phyloP scores from a whole-genome alignment of 805 yeast species.

The Myxozyma neglecta region DNA sequence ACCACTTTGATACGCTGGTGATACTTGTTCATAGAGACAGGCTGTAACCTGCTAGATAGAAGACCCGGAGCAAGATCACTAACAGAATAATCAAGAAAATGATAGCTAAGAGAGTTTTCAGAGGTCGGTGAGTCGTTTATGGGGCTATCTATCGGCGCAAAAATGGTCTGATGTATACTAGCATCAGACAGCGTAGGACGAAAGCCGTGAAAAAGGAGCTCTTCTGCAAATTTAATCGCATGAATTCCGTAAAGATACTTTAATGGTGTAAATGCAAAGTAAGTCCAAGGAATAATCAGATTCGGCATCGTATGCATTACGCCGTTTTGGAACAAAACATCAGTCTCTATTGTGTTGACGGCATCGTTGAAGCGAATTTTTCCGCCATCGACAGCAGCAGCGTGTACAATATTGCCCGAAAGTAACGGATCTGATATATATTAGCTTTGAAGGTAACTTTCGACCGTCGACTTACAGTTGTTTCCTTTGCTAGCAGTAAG shows the following conservation, averaged over 20 bases:
- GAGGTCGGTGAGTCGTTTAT: slow-evolving; percentile 14
- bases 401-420: slow-evolving; percentile 14
- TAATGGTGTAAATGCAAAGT: slow-evolving; percentile 26
- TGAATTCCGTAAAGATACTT: slow-evolving; percentile 25
- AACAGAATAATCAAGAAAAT: slow-evolving; percentile 12
- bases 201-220: slow-evolving; percentile 20
- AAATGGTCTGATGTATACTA: slow-evolving; percentile 21
- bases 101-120: slow-evolving; percentile 13
- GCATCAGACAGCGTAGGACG: slow-evolving; percentile 9
- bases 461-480: slow-evolving; percentile 10
- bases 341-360: slow-evolving; percentile 16
- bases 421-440: slow-evolving; percentile 11
- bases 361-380: slow-evolving; percentile 16
- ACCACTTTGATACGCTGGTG: slow-evolving; percentile 9
- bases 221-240: slow-evolving; percentile 21
- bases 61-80: not conserved
- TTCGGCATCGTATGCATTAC: slow-evolving; percentile 22
- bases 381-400: slow-evolving; percentile 6
- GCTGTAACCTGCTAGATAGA: slow-evolving; percentile 7
- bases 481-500: slow-evolving; percentile 22
- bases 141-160: slow-evolving; percentile 21
- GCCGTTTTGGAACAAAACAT: slow-evolving; percentile 27
- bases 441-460: too few species aligned
- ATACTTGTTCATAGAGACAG: slow-evolving; percentile 1
- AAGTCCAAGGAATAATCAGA: slow-evolving; percentile 18